A percentile compares a stretch with the other conserved stretches of the same genome.
phyloP scores from a whole-genome alignment of 2,329 filamentous ascomycete species.

The Pseudofabraea citricarpa region DNA sequence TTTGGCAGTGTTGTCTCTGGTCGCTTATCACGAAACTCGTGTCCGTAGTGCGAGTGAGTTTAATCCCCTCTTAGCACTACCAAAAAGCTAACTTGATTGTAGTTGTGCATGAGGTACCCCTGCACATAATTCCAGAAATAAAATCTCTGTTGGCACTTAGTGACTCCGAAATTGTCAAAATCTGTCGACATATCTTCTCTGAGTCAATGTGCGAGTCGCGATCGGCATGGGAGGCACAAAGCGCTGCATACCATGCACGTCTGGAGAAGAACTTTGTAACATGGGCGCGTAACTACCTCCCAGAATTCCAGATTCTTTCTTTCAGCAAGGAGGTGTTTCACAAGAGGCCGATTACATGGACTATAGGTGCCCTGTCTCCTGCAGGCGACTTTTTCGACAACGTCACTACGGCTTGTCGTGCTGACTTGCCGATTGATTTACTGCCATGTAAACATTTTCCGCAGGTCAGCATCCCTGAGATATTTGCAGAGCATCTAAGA shows the following conservation, averaged over 20 bases:
- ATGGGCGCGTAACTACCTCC: conserved; percentile 9
- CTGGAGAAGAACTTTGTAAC: conserved; percentile 13
- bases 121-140: not conserved
- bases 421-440: conserved; percentile 6
- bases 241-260: conserved; percentile 11
- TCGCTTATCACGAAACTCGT: conserved; percentile 2
- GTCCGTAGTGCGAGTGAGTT: conserved; percentile 2
- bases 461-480: conserved; percentile 10
- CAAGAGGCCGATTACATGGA: conserved; percentile 8
- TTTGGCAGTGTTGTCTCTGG: conserved; percentile 6
- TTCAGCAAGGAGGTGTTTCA: conserved; percentile 6
- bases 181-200: conserved; percentile 5
- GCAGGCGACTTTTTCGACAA: conserved; percentile 7
- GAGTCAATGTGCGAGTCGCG: conserved; percentile 8
- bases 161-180: conserved; percentile 1
- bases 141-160: not conserved
- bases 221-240: conserved; percentile 9
- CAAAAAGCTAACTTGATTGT: too few relatives aligned
- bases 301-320: conserved; percentile 1
- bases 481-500: conserved; percentile 9
- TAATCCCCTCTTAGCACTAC: too few relatives aligned
- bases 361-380: conserved; percentile 6
- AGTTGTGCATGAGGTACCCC: conserved; percentile 11
- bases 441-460: conserved; percentile 13
- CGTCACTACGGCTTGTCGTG: conserved; percentile 6